Evolutionary conservation across 768 basidiomycete genomes (phyloP), one percentile per base, ranked within the genome.

Genomic region (Symmetrospora coprosmae): DNA sequence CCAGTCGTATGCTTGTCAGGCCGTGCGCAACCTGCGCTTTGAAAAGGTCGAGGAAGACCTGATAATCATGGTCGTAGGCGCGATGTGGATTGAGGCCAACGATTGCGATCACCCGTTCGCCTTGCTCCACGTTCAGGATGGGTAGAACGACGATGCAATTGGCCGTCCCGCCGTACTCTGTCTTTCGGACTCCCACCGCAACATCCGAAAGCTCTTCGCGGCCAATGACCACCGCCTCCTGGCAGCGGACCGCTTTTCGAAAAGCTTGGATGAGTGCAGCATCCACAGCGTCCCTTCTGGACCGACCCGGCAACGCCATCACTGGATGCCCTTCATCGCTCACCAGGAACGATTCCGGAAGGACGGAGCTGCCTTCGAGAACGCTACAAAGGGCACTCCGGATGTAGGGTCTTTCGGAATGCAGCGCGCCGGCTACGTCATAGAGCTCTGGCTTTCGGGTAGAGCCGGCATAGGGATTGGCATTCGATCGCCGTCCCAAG

Each of bases 21-120:
- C 55, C 55, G 30, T 58, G 55, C 27, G 19, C 31, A 7, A 58
- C 8, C 40, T 58, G 55, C 3, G 55, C 55, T 46, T 58, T 39
- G 31, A 58, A 58, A 6, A 58, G 30, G 40, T 58, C 55, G 19
- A 58, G 19, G 41, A 58, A 58, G 19, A 58, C 55, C 31, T 47
- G 55, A 38, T 58, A 58, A 31, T 58, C 55, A 8, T 58, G 28
- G 17, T 43, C 40, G 33, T 58, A 46, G 4, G 31, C 25, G 30
- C 46, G 43, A 9, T 35, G 39, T 7, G 55, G 55, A 33, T 58
- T 58, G n/a, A 58, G 41, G 3, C 55, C 55, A 4, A 46, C 40
- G 40, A 58, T 46, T 16, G 39, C 40, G 33, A 58, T 43, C 14
- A 25, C 55, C 8, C 55, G 19, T 11, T 45, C 2, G 31, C 8